These are phyloP conservation scores for Lippia alba DNA, from an alignment of 305 asterid genomes.

Conservation along the genomic window DNA sequence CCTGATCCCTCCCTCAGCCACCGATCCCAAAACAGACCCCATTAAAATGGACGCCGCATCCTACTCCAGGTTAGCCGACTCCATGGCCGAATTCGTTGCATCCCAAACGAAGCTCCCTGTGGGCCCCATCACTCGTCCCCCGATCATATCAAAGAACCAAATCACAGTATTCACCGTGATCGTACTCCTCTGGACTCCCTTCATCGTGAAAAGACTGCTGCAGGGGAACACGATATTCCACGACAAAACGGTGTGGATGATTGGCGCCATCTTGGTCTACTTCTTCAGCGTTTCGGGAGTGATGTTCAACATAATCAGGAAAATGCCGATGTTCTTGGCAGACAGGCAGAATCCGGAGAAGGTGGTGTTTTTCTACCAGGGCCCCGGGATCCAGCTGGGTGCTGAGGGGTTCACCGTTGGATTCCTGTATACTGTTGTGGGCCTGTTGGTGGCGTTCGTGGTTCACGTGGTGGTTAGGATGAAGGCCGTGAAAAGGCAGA, in stretches of 20 bases:
- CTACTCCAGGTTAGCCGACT: constrained; percentile 50
- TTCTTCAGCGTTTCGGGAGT: constrained; percentile 70
- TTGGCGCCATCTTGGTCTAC: constrained; percentile 57
- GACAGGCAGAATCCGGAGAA: constrained; percentile 56
- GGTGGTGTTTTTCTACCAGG: constrained; percentile 57
- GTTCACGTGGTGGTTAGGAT: constrained; percentile 46
- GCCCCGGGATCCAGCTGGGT: constrained; percentile 66
- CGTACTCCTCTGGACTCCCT: constrained; percentile 48
- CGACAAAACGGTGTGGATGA: constrained; percentile 54
- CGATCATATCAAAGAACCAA: constrained; percentile 49
- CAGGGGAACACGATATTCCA: constrained; percentile 54
- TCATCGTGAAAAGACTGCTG: constrained; percentile 45
- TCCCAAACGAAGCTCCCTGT: constrained; percentile 36
- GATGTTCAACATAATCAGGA: constrained; percentile 66
- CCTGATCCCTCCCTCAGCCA: constrained; percentile 47
- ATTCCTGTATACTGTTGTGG: constrained; percentile 58
- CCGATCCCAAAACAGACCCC: constrained; percentile 45
- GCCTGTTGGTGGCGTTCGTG: constrained; percentile 52
- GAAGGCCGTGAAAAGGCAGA: constrained; percentile 49
- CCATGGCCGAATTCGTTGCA: constrained; percentile 58
- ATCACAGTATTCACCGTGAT: constrained; percentile 32
- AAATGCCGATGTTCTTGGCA: constrained; percentile 59
- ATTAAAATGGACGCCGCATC: constrained; percentile 47
- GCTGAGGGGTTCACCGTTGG: constrained; percentile 64
- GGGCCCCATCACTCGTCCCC: constrained; percentile 54